Base-by-base conservation (phyloP, 2,329 filamentous ascomycete species). In the Aspergillus fumigatus region DNA sequence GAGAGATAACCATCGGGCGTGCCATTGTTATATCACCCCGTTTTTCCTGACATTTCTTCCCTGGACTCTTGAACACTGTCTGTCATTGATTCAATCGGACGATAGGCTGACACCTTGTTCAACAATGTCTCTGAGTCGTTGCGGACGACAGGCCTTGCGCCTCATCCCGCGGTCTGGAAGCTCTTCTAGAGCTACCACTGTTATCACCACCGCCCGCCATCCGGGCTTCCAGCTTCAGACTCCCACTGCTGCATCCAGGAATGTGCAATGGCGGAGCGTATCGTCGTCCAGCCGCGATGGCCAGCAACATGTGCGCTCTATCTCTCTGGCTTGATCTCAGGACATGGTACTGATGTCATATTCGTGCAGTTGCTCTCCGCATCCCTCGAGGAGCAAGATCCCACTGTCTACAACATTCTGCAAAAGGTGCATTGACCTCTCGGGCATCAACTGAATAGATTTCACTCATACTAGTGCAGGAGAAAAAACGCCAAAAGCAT, bases 401-500 rank as follows among this genome's bases (percentile, higher is more conserved):
- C 93, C 48, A 81, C 86, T 51, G 88, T 97, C 63, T 96, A 87
- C 73, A 86, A 89, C 53, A 97, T 97, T 67, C 86, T 97, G 65
- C 88, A 96, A 75, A 93, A 92, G 83, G 92, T 95, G 77, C 67
- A 75, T 57, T 14, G n/a, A 14, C 32, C 17, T 17, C 3, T 14
- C 10, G 43, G 35, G n/a, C 29, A 19, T 38, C 27, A 56, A 54
- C 50, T 38, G 32, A 7, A 47, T 29, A 50, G 41, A 40, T 35
- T 35, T 9, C 53, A 25, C 64, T 70, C 21, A 71, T 41, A 38
- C 25, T 48, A 50, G 48, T 25, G 4, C 66, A 96, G 90, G 94
- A 99, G 81, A 97, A 97, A 84, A 84, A 84, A 65, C 85, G 94
- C 65, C 94, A 99, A 77, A 96, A 96, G 77, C 92, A 97, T 76